These are phyloP conservation scores for Pichia cactophila DNA, from an alignment of 1,139 yeast genomes.

Conservation along the genomic window DNA sequence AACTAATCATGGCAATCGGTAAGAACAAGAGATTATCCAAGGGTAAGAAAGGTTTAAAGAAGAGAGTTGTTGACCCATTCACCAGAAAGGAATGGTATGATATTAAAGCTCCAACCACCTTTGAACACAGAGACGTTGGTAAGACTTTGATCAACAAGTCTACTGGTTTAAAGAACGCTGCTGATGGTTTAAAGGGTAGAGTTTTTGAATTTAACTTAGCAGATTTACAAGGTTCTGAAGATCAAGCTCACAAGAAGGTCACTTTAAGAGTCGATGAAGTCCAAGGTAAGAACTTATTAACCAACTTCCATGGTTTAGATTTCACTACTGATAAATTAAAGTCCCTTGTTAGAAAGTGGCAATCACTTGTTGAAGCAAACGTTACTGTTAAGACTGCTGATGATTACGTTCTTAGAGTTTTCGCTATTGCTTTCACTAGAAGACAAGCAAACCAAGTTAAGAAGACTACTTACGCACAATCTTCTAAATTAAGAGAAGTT, in stretches of 20 bases:
- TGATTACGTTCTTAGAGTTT: slow-evolving; percentile 82
- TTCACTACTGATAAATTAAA: slow-evolving; percentile 87
- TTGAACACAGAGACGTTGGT: slow-evolving; percentile 90
- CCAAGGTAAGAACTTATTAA: slow-evolving; percentile 85
- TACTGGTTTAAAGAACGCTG: slow-evolving; percentile 88
- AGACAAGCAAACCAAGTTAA: slow-evolving; percentile 83
- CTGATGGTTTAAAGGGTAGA: slow-evolving; percentile 88
- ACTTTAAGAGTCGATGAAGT: slow-evolving; percentile 89
- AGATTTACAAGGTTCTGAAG: slow-evolving; percentile 88
- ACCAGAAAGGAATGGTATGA: slow-evolving; percentile 93
- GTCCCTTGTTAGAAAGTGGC: slow-evolving; percentile 92
- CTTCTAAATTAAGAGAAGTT: slow-evolving; percentile 75
- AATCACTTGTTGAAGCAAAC: slow-evolving; percentile 83
- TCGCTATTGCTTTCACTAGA: slow-evolving; percentile 90
- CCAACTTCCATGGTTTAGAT: slow-evolving; percentile 94
- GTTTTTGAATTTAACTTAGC: slow-evolving; percentile 81
- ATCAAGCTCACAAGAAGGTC: slow-evolving; percentile 84
- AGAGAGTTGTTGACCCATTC: slow-evolving; percentile 94
- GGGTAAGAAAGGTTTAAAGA: slow-evolving; percentile 94
- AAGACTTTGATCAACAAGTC: slow-evolving; percentile 91
- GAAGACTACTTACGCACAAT: slow-evolving; percentile 87
- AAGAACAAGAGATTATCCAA: slow-evolving; percentile 94
- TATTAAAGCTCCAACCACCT: slow-evolving; percentile 91
- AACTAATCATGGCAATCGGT: slow-evolving; percentile 75
- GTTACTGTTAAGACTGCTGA: slow-evolving; percentile 89